Conservation (phyloP, 441 rosid genomes). For the Bruguiera hainesii region DNA sequence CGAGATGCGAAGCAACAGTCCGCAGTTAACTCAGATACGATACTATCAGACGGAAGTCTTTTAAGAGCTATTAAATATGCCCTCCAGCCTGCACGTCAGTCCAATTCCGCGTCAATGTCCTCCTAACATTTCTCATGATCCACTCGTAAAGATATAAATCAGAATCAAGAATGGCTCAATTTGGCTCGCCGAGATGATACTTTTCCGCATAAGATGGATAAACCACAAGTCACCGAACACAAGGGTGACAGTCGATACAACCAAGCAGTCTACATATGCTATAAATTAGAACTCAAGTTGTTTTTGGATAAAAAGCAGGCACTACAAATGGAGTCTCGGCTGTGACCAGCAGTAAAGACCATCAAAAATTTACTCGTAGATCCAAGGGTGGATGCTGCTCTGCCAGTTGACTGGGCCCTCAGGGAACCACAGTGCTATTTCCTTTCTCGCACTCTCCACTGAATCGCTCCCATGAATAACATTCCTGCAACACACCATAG, state of each 20-base stretch:
- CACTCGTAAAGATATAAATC: too few relatives aligned
- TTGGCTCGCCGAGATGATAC: too few relatives aligned
- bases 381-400: slow-evolving; percentile 74
- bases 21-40: too few relatives aligned
- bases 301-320: not conserved
- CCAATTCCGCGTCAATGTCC: too few relatives aligned
- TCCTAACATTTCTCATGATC: too few relatives aligned
- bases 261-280: not conserved
- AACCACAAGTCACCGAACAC: not conserved
- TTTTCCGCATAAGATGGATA: not conserved
- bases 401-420: slow-evolving; percentile 77
- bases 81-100: too few relatives aligned
- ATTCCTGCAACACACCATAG: slow-evolving; percentile 44
- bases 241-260: not conserved
- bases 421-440: slow-evolving; percentile 88
- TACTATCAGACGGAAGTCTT: too few relatives aligned
- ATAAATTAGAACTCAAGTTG: slow-evolving; percentile 3
- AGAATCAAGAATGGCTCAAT: not conserved
- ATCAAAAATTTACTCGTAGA: slow-evolving; percentile 50
- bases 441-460: slow-evolving; percentile 72
- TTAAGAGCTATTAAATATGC: too few relatives aligned
- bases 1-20: too few relatives aligned
- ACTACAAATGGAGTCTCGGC: not conserved
- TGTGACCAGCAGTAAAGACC: not conserved
- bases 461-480: slow-evolving; percentile 92